phyloP scores from a whole-genome alignment of 2,329 filamentous ascomycete genomes.

The Orbilia oligospora region DNA sequence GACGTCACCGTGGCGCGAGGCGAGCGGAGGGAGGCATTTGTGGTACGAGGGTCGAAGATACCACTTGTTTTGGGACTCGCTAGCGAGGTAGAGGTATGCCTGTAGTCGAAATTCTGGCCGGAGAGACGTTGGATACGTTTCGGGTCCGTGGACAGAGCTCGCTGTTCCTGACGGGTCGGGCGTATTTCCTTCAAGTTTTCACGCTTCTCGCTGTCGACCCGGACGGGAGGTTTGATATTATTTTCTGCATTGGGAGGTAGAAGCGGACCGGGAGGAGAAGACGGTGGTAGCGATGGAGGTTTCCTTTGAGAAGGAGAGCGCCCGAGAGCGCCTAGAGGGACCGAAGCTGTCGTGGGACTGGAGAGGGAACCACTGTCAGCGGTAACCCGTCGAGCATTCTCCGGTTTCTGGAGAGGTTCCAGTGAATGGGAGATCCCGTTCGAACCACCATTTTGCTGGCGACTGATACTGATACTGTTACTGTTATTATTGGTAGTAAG shows the following conservation, averaged over 20 bases:
- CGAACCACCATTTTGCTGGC: constrained; percentile 5
- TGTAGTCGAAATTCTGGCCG: constrained; percentile 57
- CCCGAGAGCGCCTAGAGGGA: constrained; percentile 48
- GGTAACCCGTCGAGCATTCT: constrained; percentile 51
- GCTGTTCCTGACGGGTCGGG: constrained; percentile 58
- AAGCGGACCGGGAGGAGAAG: constrained; percentile 6
- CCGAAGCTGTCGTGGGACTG: constrained; percentile 48
- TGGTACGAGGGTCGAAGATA: constrained; percentile 45
- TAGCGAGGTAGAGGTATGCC: constrained; percentile 52
- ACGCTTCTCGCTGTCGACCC: constrained; percentile 56
- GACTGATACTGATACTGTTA: background rate
- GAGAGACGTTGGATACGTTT: constrained; percentile 53
- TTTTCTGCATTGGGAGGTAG: constrained; percentile 23
- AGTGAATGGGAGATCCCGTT: constrained; percentile 13
- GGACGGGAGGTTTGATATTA: constrained; percentile 40
- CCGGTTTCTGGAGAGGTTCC: constrained; percentile 42
- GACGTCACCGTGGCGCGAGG: constrained; percentile 57
- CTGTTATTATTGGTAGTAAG: background rate
- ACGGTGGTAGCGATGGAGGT: constrained; percentile 16
- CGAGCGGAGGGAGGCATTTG: constrained; percentile 48
- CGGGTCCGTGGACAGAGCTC: constrained; percentile 51
- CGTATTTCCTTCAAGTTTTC: constrained; percentile 54
- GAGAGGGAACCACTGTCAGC: constrained; percentile 32
- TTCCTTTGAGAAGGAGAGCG: constrained; percentile 43
- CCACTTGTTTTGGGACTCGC: constrained; percentile 49